Evolutionary conservation across 1,139 yeast species (phyloP).

Genomic region (Lodderomyces orthopsilosis): DNA sequence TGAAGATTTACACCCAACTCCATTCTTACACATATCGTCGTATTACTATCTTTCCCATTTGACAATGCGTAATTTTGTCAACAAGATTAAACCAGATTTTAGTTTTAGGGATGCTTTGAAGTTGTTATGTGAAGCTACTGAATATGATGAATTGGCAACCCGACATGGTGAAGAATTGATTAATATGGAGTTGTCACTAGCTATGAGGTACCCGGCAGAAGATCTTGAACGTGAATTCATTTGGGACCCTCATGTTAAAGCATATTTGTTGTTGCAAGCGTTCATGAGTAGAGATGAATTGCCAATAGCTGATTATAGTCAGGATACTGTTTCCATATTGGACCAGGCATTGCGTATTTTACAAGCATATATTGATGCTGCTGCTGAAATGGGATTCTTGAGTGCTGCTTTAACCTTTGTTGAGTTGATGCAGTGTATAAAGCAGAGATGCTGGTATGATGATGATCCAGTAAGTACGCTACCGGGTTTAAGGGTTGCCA

Average conservation of each 20-base stretch:
- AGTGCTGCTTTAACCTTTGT: constrained; percentile 60
- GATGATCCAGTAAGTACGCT: constrained; percentile 65
- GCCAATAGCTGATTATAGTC: constrained; percentile 93
- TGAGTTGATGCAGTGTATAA: constrained; percentile 77
- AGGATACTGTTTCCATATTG: constrained; percentile 88
- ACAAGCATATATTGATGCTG: constrained; percentile 89
- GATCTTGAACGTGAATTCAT: constrained; percentile 65
- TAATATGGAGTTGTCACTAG: constrained; percentile 84
- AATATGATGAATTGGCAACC: constrained; percentile 89
- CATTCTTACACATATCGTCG: constrained; percentile 81
- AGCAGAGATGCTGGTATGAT: constrained; percentile 86
- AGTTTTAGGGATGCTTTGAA: constrained; percentile 68
- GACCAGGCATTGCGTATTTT: constrained; percentile 93
- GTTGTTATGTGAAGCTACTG: constrained; percentile 76
- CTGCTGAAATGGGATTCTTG: constrained; percentile 78
- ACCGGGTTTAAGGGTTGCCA: constrained; percentile 59
- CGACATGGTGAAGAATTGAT: constrained; percentile 94
- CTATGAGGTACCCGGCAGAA: constrained; percentile 73
- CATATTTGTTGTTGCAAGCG: constrained; percentile 83
- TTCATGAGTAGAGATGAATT: constrained; percentile 77
- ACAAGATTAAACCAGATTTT: constrained; percentile 48
- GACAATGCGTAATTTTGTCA: constrained; percentile 70
- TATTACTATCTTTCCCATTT: constrained; percentile 92
- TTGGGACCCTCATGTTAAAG: constrained; percentile 96
- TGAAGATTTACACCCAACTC: constrained; percentile 61